Conservation (phyloP, 257 asterid genomes). For the Nicotiana knightiana region DNA sequence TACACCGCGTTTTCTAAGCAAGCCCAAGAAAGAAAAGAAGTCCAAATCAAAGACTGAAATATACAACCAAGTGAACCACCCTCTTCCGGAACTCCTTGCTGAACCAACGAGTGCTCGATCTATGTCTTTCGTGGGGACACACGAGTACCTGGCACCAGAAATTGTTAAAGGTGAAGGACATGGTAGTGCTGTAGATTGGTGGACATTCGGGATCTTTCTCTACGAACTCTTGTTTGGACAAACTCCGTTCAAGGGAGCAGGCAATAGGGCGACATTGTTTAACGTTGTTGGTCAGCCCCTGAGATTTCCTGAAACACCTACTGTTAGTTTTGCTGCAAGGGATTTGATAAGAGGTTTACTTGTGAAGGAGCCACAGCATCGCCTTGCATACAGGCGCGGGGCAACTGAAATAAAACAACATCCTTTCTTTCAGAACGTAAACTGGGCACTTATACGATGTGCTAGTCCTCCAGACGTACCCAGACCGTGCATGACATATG, state of each 20-base stretch:
- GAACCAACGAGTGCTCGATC: slow-evolving; percentile 65
- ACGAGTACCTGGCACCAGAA: slow-evolving; percentile 63
- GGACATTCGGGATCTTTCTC: slow-evolving; percentile 61
- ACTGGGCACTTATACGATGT: slow-evolving; percentile 63
- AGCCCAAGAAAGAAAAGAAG: slow-evolving; percentile 48
- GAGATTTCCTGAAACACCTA: slow-evolving; percentile 52
- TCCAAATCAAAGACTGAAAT: slow-evolving; percentile 31
- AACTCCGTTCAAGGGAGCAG: slow-evolving; percentile 59
- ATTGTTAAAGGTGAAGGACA: slow-evolving; percentile 64
- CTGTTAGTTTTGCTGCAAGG: slow-evolving; percentile 58
- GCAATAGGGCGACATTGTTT: slow-evolving; percentile 57
- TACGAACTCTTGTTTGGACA: slow-evolving; percentile 55
- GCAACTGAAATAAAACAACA: slow-evolving; percentile 67
- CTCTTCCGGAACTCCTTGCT: slow-evolving; percentile 57
- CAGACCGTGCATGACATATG: slow-evolving; percentile 29
- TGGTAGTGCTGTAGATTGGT: slow-evolving; percentile 72
- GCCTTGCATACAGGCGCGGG: slow-evolving; percentile 62
- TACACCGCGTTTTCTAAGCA: slow-evolving; percentile 46
- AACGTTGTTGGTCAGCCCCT: slow-evolving; percentile 63
- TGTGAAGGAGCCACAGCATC: slow-evolving; percentile 62
- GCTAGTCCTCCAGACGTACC: slow-evolving; percentile 66
- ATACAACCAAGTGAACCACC: slow-evolving; percentile 30
- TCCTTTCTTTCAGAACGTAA: slow-evolving; percentile 52
- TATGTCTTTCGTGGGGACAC: slow-evolving; percentile 70
- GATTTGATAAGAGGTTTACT: slow-evolving; percentile 58